Conservation (phyloP, 495 filamentous ascomycete genomes). For the Tetracladium marchalianum region DNA sequence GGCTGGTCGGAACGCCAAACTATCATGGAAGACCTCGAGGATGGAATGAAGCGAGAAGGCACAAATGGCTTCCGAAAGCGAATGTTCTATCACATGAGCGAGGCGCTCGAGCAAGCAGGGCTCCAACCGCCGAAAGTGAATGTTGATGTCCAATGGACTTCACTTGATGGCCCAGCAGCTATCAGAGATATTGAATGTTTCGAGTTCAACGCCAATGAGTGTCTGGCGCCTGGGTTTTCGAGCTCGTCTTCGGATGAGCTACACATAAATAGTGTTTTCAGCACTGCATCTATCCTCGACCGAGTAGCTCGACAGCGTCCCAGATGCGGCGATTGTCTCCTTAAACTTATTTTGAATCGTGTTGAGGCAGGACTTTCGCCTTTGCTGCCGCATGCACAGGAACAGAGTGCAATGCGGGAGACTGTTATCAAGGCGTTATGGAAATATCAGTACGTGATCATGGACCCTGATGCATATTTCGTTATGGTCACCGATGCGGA, state of each 20-base stretch:
- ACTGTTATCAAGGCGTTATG: conserved; percentile 28
- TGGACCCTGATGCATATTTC: conserved; percentile 32
- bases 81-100: conserved; percentile 26
- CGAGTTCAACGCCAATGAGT: conserved; percentile 30
- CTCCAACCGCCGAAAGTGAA: conserved; percentile 30
- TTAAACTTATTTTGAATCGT: conserved; percentile 29
- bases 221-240: conserved; percentile 30
- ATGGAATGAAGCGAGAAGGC: conserved; percentile 24
- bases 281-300: conserved; percentile 27
- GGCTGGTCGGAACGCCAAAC: conserved; percentile 27
- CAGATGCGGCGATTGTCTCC: conserved; percentile 30
- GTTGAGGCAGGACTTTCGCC: conserved; percentile 24
- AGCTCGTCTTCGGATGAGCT: conserved; percentile 23
- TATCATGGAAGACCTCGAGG: conserved; percentile 24
- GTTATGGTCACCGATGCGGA: conserved; percentile 35
- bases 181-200: conserved; percentile 29
- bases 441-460: conserved; percentile 31
- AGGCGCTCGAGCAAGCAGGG: conserved; percentile 25
- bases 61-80: conserved; percentile 21
- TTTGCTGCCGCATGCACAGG: conserved; percentile 20
- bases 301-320: conserved; percentile 26
- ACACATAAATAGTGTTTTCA: conserved; percentile 26
- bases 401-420: conserved; percentile 21
- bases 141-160: conserved; percentile 32
- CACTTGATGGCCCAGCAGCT: conserved; percentile 28